A percentile compares a stretch with the other conserved stretches of the same genome.
Evolutionary conservation across 2,329 filamentous ascomycete species (phyloP).

Genomic region (Botrytis deweyae): DNA sequence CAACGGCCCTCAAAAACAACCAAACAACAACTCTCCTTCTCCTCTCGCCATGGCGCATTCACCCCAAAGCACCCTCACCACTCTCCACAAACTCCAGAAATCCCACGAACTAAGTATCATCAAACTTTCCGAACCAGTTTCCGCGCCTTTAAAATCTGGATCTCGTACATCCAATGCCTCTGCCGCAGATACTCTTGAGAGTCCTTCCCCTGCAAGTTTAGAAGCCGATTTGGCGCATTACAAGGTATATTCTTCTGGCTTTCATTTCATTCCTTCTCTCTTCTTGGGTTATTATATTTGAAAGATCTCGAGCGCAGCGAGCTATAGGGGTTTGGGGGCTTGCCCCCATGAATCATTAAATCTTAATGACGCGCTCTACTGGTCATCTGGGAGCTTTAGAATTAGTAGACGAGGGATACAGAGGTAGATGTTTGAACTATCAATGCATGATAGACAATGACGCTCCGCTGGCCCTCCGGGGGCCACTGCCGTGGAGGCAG

Average conservation of each 20-base stretch:
- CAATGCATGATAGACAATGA: not conserved
- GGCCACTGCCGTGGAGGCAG: not conserved
- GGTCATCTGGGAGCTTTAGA: not conserved
- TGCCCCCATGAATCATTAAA: not conserved
- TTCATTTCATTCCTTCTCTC: not conserved
- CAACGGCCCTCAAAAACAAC: not conserved
- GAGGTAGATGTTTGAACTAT: not conserved
- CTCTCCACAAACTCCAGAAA: constrained; percentile 54
- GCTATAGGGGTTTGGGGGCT: not conserved
- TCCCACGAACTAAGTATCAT: constrained; percentile 69
- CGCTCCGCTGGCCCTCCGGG: not conserved
- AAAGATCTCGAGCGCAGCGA: not conserved
- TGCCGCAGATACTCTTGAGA: constrained; percentile 56
- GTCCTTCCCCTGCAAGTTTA: constrained; percentile 71
- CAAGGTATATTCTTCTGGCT: constrained; percentile 52
- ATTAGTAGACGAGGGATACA: not conserved
- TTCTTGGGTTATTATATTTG: not conserved
- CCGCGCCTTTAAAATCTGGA: constrained; percentile 49
- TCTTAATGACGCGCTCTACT: not conserved
- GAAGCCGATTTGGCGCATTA: constrained; percentile 86
- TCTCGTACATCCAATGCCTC: constrained; percentile 71
- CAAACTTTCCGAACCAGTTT: constrained; percentile 72
- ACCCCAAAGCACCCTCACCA: constrained; percentile 45
- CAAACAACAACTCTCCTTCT: not conserved
- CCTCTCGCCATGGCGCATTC: constrained; percentile 30